Conservation (phyloP, 306 rosid genomes). For the Prunus persica region Prunus_persica_NCBIv2 NC_034010.1:1101001-1101500, state of each 20-base stretch:
- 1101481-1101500: not conserved
- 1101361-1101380: not conserved
- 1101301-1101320: not conserved
- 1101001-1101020: not conserved
- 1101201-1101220: slow-evolving; percentile 30
- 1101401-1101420: not conserved
- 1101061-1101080: slow-evolving; percentile 16
- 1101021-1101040: not conserved
- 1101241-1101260: not conserved
- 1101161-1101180: slow-evolving; percentile 31
- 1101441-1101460: not conserved
- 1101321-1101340: not conserved
- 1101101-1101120: slow-evolving; percentile 52
- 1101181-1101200: slow-evolving; percentile 41
- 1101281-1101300: not conserved
- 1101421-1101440: not conserved
- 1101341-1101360: not conserved
- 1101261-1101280: not conserved
- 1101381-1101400: not conserved
- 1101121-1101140: slow-evolving; percentile 49
- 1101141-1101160: slow-evolving; percentile 40
- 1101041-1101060: not conserved
- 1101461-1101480: not conserved
- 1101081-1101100: slow-evolving; percentile 72
- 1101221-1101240: slow-evolving; percentile 34